Evolutionary conservation across 495 filamentous ascomycete genomes (phyloP).

Genomic region (Bacidia gigantensis): DNA sequence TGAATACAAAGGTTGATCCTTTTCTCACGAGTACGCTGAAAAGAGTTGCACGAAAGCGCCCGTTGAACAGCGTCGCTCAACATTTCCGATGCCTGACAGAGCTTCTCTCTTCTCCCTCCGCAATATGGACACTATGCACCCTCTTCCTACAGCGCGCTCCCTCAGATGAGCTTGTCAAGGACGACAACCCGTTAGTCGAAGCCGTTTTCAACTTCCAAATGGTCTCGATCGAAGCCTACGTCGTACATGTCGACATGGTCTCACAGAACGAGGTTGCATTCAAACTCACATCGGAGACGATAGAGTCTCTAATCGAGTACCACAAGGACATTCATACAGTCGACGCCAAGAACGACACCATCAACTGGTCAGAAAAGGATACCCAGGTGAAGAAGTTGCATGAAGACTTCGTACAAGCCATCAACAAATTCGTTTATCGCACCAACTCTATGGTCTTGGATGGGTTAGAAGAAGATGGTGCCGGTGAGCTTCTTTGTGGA

Average conservation of each 20-base stretch:
- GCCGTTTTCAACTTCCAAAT: slow-evolving; percentile 89
- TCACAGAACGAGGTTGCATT: slow-evolving; percentile 94
- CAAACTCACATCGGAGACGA: slow-evolving; percentile 95
- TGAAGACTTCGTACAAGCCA: slow-evolving; percentile 91
- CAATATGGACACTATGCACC: slow-evolving; percentile 92
- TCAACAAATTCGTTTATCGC: slow-evolving; percentile 95
- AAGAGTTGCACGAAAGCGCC: slow-evolving; percentile 94
- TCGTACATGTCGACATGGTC: slow-evolving; percentile 99
- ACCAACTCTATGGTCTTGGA: slow-evolving; percentile 83
- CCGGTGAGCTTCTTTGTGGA: slow-evolving; percentile 81
- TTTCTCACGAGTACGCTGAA: slow-evolving; percentile 97
- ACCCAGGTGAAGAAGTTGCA: slow-evolving; percentile 92
- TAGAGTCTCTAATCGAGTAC: slow-evolving; percentile 87
- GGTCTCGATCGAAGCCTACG: slow-evolving; percentile 91
- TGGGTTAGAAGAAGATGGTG: slow-evolving; percentile 92
- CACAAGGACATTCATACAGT: slow-evolving; percentile 95
- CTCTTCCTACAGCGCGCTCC: slow-evolving; percentile 88
- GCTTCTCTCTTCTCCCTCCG: slow-evolving; percentile 77
- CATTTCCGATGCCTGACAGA: slow-evolving; percentile 95
- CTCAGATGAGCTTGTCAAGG: slow-evolving; percentile 71
- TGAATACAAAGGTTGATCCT: slow-evolving; percentile 86
- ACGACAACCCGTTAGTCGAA: slow-evolving; percentile 79
- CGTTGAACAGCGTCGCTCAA: slow-evolving; percentile 92
- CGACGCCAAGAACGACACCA: slow-evolving; percentile 76
- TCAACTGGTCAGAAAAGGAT: slow-evolving; percentile 96